Evolutionary conservation across 2,329 filamentous ascomycete species (phyloP).

Genomic region (Shiraia sp.): DNA sequence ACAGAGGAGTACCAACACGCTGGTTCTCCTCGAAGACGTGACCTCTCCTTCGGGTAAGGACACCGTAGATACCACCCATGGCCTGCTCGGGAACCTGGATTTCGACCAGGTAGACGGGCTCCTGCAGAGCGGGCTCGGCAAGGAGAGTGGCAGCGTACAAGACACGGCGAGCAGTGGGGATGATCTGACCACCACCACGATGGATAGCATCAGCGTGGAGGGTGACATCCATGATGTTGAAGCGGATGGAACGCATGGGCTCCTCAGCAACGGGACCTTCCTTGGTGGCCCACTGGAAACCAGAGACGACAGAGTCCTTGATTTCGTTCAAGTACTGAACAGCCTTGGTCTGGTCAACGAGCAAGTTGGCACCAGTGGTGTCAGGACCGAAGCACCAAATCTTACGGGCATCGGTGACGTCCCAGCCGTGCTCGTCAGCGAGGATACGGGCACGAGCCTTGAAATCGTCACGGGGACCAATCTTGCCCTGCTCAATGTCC

Average conservation of each 20-base stretch:
- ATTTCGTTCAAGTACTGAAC: constrained; percentile 99
- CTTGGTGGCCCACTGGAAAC: constrained; percentile 99
- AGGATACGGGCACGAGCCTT: constrained; percentile 96
- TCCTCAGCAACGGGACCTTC: constrained; percentile 98
- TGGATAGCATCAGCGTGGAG: constrained; percentile 99
- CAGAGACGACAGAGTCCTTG: constrained; percentile 99
- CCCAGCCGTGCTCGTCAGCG: constrained; percentile 97
- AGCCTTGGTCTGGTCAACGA: constrained; percentile 99
- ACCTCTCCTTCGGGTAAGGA: constrained; percentile 95
- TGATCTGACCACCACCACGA: constrained; percentile 98
- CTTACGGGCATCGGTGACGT: constrained; percentile 99
- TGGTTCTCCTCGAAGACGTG: constrained; percentile 99
- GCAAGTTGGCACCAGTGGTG: constrained; percentile 95
- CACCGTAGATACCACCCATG: constrained; percentile 99
- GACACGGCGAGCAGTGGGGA: constrained; percentile 96
- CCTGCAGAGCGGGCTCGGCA: constrained; percentile 86
- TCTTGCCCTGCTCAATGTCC: constrained; percentile 90
- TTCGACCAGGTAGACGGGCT: constrained; percentile 98
- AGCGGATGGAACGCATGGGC: constrained; percentile 95
- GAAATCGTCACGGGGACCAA: constrained; percentile 95
- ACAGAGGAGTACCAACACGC: constrained; percentile 96
- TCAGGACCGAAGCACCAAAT: constrained; percentile 99
- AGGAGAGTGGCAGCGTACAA: constrained; percentile 91
- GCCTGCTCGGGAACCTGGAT: constrained; percentile 98
- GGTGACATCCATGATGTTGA: constrained; percentile 99